Conservation (phyloP, 164 flowering plant genomes). For the Dillenia turbinata region DNA sequence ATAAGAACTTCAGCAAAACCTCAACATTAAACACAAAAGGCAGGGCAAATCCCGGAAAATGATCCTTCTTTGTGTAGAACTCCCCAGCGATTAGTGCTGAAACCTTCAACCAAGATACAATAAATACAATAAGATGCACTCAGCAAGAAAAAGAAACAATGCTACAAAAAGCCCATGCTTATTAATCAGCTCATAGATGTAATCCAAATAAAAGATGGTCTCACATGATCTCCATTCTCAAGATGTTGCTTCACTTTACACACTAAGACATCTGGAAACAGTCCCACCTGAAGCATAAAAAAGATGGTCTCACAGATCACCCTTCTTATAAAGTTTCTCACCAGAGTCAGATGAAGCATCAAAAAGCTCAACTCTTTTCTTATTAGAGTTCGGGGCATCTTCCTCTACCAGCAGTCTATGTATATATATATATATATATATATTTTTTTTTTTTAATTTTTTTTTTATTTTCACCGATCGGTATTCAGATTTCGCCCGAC, state of each 20-base stretch:
- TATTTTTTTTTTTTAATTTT: too few relatives aligned
- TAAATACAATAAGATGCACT: not conserved
- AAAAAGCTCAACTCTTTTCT: conserved; percentile 42
- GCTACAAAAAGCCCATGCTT: not conserved
- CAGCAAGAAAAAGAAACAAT: conserved; percentile 1
- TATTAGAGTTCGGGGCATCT: conserved; percentile 40
- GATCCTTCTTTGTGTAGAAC: conserved; percentile 78
- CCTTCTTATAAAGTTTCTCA: conserved; percentile 56
- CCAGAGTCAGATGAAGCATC: conserved; percentile 66
- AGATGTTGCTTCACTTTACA: conserved; percentile 68
- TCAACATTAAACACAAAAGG: conserved; percentile 89
- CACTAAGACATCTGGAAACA: conserved; percentile 87
- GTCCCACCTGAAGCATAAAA: too few relatives aligned
- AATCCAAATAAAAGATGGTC: conserved; percentile 15
- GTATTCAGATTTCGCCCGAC: too few relatives aligned
- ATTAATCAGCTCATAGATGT: not conserved
- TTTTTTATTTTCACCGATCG: too few relatives aligned
- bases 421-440: too few relatives aligned
- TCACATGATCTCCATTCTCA: conserved; percentile 83
- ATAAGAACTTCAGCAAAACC: conserved; percentile 73
- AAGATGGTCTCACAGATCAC: too few relatives aligned
- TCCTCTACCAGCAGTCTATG: conserved; percentile 85
- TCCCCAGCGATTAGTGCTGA: conserved; percentile 91
- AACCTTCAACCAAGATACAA: conserved; percentile 51
- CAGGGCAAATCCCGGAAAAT: conserved; percentile 96